These are phyloP conservation scores for Neofusicoccum parvum DNA, from an alignment of 2,329 filamentous ascomycete genomes.

Conservation along the genomic window DNA sequence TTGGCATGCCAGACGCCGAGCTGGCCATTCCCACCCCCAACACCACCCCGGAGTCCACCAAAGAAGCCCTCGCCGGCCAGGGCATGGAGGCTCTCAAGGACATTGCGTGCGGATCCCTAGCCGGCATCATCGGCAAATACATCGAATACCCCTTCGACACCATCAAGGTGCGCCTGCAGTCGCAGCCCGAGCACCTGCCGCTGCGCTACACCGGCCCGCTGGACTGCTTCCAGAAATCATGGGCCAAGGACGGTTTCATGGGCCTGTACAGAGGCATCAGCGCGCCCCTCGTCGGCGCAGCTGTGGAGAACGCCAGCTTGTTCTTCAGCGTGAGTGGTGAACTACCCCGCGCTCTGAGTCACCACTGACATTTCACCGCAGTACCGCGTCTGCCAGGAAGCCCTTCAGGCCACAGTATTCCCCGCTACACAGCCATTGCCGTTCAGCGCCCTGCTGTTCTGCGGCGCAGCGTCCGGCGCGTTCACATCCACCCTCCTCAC, in stretches of 20 bases:
- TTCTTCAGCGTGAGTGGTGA: conserved; percentile 71
- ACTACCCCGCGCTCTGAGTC: not conserved
- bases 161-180: conserved; percentile 94
- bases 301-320: conserved; percentile 86
- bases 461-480: conserved; percentile 83
- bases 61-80: conserved; percentile 39
- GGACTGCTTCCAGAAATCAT: conserved; percentile 89
- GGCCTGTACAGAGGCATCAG: conserved; percentile 91
- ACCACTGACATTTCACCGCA: conserved; percentile 31
- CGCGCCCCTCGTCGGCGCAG: conserved; percentile 86
- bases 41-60: conserved; percentile 9
- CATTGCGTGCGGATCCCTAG: conserved; percentile 84
- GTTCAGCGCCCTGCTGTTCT: conserved; percentile 73
- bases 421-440: conserved; percentile 65
- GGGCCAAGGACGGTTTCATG: conserved; percentile 74
- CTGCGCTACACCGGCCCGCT: conserved; percentile 82
- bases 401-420: conserved; percentile 64
- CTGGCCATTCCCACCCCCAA: conserved; percentile 7
- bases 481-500: conserved; percentile 91
- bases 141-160: conserved; percentile 99
- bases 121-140: conserved; percentile 88
- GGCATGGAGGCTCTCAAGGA: conserved; percentile 77
- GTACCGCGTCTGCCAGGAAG: conserved; percentile 55
- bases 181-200: conserved; percentile 84
- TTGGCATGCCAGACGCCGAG: conserved; percentile 11